A percentile compares a stretch with the other conserved stretches of the same genome.
phyloP scores from a whole-genome alignment of 306 rosid species.

The Parietaria judaica region DNA sequence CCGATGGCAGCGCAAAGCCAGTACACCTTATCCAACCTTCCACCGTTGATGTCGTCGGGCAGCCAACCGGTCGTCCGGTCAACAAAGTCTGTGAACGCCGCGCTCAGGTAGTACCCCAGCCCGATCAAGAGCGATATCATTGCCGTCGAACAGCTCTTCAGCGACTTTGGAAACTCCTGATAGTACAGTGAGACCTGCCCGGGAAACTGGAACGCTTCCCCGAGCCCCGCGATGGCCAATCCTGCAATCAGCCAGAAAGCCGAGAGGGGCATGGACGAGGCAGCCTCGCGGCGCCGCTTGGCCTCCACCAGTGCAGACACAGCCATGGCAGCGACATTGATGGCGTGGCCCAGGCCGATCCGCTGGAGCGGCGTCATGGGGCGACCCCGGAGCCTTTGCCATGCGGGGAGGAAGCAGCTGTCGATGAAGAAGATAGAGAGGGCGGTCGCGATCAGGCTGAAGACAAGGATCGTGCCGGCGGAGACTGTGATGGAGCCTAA shows the following conservation, averaged over 20 bases:
- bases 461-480: conserved; percentile 15
- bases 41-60: conserved; percentile 23
- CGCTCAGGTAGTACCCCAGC: conserved; percentile 18
- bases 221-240: conserved; percentile 9
- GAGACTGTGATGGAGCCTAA: conserved; percentile 25
- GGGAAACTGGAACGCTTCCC: conserved; percentile 24
- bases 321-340: conserved; percentile 4
- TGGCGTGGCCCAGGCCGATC: conserved; percentile 21
- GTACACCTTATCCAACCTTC: conserved; percentile 21
- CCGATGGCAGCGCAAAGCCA: conserved; percentile 19
- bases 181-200: conserved; percentile 16
- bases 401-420: conserved; percentile 1
- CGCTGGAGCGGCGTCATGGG: conserved; percentile 19
- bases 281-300: conserved; percentile 11
- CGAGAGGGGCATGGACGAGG: conserved; percentile 17
- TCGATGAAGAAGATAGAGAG: conserved; percentile 21
- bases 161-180: conserved; percentile 19
- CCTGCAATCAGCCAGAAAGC: conserved; percentile 25
- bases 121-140: conserved; percentile 25
- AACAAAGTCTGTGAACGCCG: conserved; percentile 11
- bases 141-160: conserved; percentile 28
- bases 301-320: conserved; percentile 23
- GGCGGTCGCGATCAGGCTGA: conserved; percentile 23
- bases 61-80: conserved; percentile 16
- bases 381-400: conserved; percentile 1